These are phyloP conservation scores for Spathaspora passalidarum DNA, from an alignment of 805 yeast species.

Conservation along the genomic window DNA sequence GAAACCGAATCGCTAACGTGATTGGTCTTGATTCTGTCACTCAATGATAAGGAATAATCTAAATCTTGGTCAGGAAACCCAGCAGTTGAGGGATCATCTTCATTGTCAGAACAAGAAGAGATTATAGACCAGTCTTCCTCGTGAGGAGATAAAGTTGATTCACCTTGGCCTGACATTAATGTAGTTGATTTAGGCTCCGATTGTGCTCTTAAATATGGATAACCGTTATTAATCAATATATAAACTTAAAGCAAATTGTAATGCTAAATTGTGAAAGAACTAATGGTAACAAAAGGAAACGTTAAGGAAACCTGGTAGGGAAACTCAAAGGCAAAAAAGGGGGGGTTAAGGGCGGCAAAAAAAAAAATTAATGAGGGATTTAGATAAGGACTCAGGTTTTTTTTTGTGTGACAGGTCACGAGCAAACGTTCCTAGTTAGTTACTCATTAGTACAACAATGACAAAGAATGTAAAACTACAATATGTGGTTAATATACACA, in stretches of 20 bases:
- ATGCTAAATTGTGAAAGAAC: too few species aligned
- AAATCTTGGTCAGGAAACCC: constrained; percentile 17
- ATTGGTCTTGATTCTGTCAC: background rate
- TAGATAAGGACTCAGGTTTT: background rate
- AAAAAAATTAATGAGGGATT: background rate
- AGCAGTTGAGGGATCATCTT: constrained; percentile 15
- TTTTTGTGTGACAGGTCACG: background rate
- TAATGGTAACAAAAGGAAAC: background rate
- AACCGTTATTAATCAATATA: background rate
- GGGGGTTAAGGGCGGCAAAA: background rate
- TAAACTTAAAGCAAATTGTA: background rate
- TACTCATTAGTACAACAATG: too few species aligned
- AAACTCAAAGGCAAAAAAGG: background rate
- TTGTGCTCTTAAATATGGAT: background rate
- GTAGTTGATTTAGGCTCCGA: background rate
- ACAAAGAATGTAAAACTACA: too few species aligned
- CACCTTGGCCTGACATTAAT: background rate
- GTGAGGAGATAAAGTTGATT: constrained; percentile 1
- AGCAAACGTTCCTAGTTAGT: background rate
- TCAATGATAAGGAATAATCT: constrained; percentile 10
- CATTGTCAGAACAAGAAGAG: constrained; percentile 38
- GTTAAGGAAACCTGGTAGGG: background rate
- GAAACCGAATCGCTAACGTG: background rate
- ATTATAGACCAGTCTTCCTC: constrained; percentile 48
- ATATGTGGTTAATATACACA: too few species aligned